Percentiles rank a stretch among this genome's conserved stretches.
Conservation (phyloP, 805 yeast species). For the Yamadazyma philogaea region DNA sequence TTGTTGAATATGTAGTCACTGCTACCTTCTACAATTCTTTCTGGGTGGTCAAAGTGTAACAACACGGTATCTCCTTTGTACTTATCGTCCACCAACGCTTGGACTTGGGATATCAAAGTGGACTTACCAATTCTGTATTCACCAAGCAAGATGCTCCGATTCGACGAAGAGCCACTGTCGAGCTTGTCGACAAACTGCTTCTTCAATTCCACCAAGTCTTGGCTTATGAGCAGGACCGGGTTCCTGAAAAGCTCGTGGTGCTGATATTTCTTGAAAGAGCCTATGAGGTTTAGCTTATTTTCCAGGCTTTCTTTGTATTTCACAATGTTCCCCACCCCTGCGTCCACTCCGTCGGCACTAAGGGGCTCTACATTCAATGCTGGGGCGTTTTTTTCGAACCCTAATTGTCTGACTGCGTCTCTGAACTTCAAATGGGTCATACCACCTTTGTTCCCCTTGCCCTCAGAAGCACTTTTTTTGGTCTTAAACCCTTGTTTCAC, state of each 20-base stretch:
- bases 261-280: conserved; percentile 67
- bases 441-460: conserved; percentile 28
- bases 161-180: conserved; percentile 27
- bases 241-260: conserved; percentile 60
- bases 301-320: conserved; percentile 42
- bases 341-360: conserved; percentile 7
- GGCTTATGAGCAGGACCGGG: conserved; percentile 59
- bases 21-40: conserved; percentile 65
- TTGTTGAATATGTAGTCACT: conserved; percentile 61
- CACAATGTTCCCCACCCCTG: conserved; percentile 16
- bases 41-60: conserved; percentile 63
- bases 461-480: conserved; percentile 10
- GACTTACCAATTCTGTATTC: conserved; percentile 80
- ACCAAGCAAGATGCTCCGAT: conserved; percentile 60
- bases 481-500: conserved; percentile 22
- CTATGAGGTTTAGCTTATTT: conserved; percentile 47
- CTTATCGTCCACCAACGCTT: conserved; percentile 47
- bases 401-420: conserved; percentile 34
- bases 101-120: conserved; percentile 65
- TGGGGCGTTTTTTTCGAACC: conserved; percentile 32
- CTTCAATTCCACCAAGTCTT: conserved; percentile 42
- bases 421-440: conserved; percentile 39
- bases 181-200: conserved; percentile 31
- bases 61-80: conserved; percentile 41
- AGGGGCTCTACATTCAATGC: conserved; percentile 17